Evolutionary conservation across 208 protist genomes (phyloP), one percentile per base, ranked within the genome.

Genomic region (Phytomonas serpens): DNA sequence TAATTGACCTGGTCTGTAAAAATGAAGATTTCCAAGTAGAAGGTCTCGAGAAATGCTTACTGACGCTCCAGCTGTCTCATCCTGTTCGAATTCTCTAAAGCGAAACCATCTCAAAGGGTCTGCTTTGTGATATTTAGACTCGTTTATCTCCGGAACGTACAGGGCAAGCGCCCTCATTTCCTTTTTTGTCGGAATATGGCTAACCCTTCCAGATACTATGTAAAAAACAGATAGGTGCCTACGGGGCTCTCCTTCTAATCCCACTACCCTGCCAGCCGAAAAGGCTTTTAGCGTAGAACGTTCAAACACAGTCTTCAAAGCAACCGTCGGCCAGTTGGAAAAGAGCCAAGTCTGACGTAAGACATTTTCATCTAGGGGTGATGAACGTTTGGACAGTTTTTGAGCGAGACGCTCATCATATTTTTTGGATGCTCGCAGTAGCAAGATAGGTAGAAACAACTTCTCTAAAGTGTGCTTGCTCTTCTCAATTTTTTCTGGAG

Each of bases 181-280:
- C 27, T 37, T 64, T 63, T 89, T 91, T 36, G 73, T 81, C 0
- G 79, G 85, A 3, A 95, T 74, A 70, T 95, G 82, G 7, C 75
- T 72, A 38, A 93, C 37, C 64, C 77, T 83, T 6, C 90, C 90
- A 16, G 81, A 79, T 0, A 90, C 30, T 9, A 95, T 72, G 79
- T 84, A 93, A 69, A 82, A 90, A 13, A 92, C 71, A 10, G 72
- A 72, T 3, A 81, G 76, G 5, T 73, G 16, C 30, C 29, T 11
- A 13, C 68, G 65, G 5, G 85, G 87, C 75, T 92, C 87, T 4
- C 77, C 57, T 29, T 67, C 70, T 33, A 89, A 82, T 11, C 80
- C 81, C 23, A 92, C 66, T 27, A 68, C 72, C 14, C 81, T 82
- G 11, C 80, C 86, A 31, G 70, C 64, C 14, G 38, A 42, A 38